Evolutionary conservation across 129 eudicot genomes (phyloP).

Genomic region (Lactuca saligna): DNA sequence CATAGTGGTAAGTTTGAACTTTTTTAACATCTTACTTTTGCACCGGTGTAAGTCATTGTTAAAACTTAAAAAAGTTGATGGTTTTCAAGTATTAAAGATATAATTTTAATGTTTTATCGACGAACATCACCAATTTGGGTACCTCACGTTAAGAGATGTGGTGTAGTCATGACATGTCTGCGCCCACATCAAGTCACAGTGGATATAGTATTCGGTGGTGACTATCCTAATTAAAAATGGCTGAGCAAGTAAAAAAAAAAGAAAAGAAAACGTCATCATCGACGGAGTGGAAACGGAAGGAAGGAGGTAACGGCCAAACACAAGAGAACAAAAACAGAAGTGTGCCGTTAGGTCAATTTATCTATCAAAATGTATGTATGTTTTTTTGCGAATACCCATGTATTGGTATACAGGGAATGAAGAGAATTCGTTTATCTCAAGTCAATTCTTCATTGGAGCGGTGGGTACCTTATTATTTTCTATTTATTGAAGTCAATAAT

Average conservation of each 20-base stretch:
- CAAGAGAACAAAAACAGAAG: slow-evolving; percentile 24
- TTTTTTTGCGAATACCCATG: slow-evolving; percentile 16
- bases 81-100: no score
- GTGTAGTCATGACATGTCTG: no score
- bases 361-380: slow-evolving; percentile 23
- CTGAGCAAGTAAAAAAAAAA: slow-evolving; percentile 1
- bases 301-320: slow-evolving; percentile 18
- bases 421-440: slow-evolving; percentile 6
- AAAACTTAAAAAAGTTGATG: no score
- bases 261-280: slow-evolving; percentile 22
- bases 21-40: no score
- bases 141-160: no score
- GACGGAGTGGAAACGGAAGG: slow-evolving; percentile 32
- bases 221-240: neutral
- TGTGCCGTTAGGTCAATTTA: slow-evolving; percentile 43
- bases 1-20: no score
- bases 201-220: neutral
- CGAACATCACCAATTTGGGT: no score
- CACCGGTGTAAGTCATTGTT: no score
- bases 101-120: no score
- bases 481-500: neutral
- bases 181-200: neutral
- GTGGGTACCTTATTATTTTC: neutral
- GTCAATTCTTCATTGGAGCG: slow-evolving; percentile 1
- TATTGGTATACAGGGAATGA: slow-evolving; percentile 10